phyloP scores from a whole-genome alignment of 495 filamentous ascomycete genomes.

The Pseudomonodictys pantanalensis region DNA sequence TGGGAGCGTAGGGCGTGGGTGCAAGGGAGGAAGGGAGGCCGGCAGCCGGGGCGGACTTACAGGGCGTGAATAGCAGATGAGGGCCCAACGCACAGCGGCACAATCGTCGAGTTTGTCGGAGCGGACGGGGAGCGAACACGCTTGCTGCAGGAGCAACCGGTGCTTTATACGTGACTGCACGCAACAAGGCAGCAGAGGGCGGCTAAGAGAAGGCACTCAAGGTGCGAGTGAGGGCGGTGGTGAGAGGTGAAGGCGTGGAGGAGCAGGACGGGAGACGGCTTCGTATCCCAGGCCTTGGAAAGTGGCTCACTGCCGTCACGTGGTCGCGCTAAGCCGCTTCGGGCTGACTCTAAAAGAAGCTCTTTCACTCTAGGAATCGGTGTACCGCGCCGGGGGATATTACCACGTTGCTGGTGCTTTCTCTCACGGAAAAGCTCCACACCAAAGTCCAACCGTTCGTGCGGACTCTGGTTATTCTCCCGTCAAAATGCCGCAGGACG shows the following conservation, averaged over 20 bases:
- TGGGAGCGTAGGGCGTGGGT: background rate
- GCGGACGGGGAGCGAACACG: background rate
- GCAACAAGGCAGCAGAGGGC: slow-evolving; percentile 8
- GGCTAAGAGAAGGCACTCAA: slow-evolving; percentile 6
- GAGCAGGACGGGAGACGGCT: slow-evolving; percentile 10
- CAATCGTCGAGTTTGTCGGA: slow-evolving; percentile 2
- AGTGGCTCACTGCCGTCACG: background rate
- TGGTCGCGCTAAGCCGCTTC: background rate
- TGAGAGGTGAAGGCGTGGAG: slow-evolving; percentile 2
- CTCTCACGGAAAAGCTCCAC: too few relatives aligned
- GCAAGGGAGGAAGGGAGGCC: slow-evolving; percentile 12
- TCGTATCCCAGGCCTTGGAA: slow-evolving; percentile 12
- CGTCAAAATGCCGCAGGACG: slow-evolving; percentile 25
- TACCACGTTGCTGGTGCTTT: too few relatives aligned
- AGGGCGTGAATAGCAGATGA: slow-evolving; percentile 31
- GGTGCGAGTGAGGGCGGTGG: background rate
- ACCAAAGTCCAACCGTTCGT: background rate
- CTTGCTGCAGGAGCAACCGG: slow-evolving; percentile 5
- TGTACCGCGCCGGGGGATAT: background rate
- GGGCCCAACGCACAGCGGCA: slow-evolving; percentile 30
- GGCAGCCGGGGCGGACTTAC: slow-evolving; percentile 25
- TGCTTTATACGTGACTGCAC: slow-evolving; percentile 25
- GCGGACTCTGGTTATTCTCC: background rate
- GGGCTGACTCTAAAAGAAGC: background rate
- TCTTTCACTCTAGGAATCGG: background rate